Evolutionary conservation across 352 stramenopile genomes (phyloP), one percentile per base, ranked within the genome.

Genomic region (Thalassiosira exigua): DNA sequence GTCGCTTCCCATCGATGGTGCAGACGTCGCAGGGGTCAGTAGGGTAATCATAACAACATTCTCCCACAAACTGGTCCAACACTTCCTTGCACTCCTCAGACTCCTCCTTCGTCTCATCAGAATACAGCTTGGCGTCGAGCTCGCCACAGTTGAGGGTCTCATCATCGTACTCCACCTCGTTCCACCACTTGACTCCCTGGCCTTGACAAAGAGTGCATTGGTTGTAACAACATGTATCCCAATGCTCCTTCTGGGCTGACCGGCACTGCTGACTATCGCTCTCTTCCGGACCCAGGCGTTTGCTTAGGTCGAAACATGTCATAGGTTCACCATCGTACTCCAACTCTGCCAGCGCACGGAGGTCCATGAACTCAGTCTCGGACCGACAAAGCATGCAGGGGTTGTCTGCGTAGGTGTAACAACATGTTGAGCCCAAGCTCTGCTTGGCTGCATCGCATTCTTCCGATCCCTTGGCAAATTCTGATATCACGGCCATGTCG

Each of bases 351-450:
- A 77, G 30, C 4, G 79, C 69, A n/a, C 67, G 64, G 22, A 86
- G 69, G 46, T 86, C 79, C 73, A 82, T 81, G 46, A 86, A 82
- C 51, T 78, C 66, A 5, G 79, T 86, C 19, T 86, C 79, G n/a
- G 72, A 72, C 56, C 79, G 69, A 48, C 79, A 86, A 21, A 86
- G 64, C 79, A 82, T 86, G 22, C 79, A 86, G n/a, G 79, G 79
- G 69, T 79, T 76, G 29, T 82, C 73, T 14, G 79, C 61, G 33
- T 86, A 86, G 21, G 44, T 73, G 53, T 80, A 86, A 54, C 79
- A 86, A 41, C 79, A 86, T 39, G 69, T 48, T 21, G 9, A 12
- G 22, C 62, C 56, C 41, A 82, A 46, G 2, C 57, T 61, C 42
- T 79, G 57, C 58, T 86, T 86, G 21, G 79, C 79, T 5, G 72